Base-by-base conservation (phyloP, 768 basidiomycete genomes). In the Naganishia vaughanmartiniae region DNA sequence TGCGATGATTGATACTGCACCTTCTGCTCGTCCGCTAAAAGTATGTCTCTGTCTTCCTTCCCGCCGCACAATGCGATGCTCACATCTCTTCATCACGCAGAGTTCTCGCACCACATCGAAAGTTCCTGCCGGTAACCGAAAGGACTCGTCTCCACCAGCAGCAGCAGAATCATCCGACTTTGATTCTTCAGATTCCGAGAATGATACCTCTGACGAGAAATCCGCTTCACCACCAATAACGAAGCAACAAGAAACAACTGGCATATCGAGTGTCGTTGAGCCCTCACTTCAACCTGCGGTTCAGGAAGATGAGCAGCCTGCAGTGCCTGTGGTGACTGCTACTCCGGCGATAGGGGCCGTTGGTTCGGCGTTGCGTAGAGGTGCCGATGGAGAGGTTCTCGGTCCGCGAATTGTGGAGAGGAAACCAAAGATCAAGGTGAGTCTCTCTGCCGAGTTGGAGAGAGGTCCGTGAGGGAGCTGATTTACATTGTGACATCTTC, bases 121-220 rank as follows among this genome's bases (percentile, higher is more conserved):
- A 28, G 26, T 17, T 33, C 7, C 48, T 0, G 12, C 19, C 51
- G 21, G 31, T 15, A 31, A 48, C 48, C 46, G 30, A 0, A 74
- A 26, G 67, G 63, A n/a, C 21, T 30, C 60, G 15, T 39, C 68
- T 28, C 51, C 63, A 28, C 70, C 48, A 0, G 71, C 55, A 73
- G 70, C 68, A 56, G 73, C 7, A 70, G 55, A 34, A 68, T 74
- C 60, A 14, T 75, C 75, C 26, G 76, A 76, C 33, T 74, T 76
- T 42, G 74, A 76, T 54, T 76, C 76, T 2, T 77, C 76, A 1
- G 77, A 76, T 31, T 75, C 76, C 0, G 75, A 70, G 15, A 71
- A 74, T 60, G 74, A 77, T 28, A 45, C 28, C 14, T 24, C 39
- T 5, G 39, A 58, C 1, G 28, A 51, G 12, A 46, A 34, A n/a